Conservation (phyloP, 2,329 filamentous ascomycete genomes). For the Paraphaeosphaeria sporulosa region DNA sequence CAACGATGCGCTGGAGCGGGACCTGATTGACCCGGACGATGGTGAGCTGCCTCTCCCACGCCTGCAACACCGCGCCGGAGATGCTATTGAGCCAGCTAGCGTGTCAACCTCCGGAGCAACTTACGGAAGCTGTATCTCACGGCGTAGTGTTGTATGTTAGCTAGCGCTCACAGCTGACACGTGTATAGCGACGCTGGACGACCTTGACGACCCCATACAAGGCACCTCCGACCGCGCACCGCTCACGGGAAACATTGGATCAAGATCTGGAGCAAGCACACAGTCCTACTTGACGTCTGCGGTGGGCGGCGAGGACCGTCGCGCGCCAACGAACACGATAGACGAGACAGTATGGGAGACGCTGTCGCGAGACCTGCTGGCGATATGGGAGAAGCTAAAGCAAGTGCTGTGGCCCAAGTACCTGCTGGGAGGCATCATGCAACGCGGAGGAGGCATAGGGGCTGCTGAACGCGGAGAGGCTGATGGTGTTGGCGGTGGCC, state of each 20-base stretch:
- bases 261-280: slow-evolving; percentile 64
- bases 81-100: slow-evolving; percentile 13
- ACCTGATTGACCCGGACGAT: slow-evolving; percentile 62
- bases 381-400: slow-evolving; percentile 97
- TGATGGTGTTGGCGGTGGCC: slow-evolving; percentile 51
- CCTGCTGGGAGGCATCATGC: slow-evolving; percentile 74
- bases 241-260: slow-evolving; percentile 83
- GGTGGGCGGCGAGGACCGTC: slow-evolving; percentile 91
- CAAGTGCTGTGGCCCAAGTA: slow-evolving; percentile 97
- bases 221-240: slow-evolving; percentile 76
- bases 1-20: slow-evolving; percentile 56
- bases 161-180: slow-evolving; percentile 16
- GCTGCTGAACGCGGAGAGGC: slow-evolving; percentile 66
- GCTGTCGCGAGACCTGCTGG: slow-evolving; percentile 87
- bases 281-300: slow-evolving; percentile 86
- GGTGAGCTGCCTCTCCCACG: slow-evolving; percentile 44
- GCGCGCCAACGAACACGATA: slow-evolving; percentile 89
- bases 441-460: slow-evolving; percentile 63
- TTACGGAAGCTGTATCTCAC: background rate
- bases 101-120: background rate
- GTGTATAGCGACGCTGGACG: slow-evolving; percentile 77
- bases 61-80: slow-evolving; percentile 11
- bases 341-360: slow-evolving; percentile 98
- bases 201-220: slow-evolving; percentile 87
- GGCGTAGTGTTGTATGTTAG: slow-evolving; percentile 2